phyloP scores from a whole-genome alignment of 192 early-diverging fungal species.

The Helicostylum pulchrum region DNA sequence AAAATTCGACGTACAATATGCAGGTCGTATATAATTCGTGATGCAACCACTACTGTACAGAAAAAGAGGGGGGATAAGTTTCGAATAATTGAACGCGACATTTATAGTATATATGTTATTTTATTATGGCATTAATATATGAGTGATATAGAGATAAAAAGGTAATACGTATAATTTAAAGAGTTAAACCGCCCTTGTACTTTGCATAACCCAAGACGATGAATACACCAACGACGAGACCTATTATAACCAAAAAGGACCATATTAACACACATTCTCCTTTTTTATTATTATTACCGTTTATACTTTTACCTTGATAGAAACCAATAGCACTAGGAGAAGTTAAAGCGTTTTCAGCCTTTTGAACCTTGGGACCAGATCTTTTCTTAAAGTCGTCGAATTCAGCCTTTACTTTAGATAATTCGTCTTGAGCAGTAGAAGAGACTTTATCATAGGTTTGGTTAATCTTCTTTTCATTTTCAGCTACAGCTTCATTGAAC shows the following conservation, averaged over 20 bases:
- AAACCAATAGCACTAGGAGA: conserved; percentile 29
- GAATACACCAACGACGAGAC: conserved; percentile 22
- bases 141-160: too few relatives aligned
- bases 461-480: conserved; percentile 25
- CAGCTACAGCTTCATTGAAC: background rate
- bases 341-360: conserved; percentile 25
- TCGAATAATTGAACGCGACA: too few relatives aligned
- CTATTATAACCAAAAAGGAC: background rate
- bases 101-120: too few relatives aligned
- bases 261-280: background rate
- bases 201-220: conserved; percentile 24
- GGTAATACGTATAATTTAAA: background rate
- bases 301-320: conserved; percentile 23
- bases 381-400: conserved; percentile 13
- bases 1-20: too few relatives aligned
- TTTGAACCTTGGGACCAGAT: conserved; percentile 22
- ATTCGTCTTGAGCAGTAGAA: conserved; percentile 24
- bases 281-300: background rate
- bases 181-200: conserved; percentile 20
- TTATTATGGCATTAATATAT: too few relatives aligned
- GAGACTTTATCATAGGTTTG: conserved; percentile 21
- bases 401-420: conserved; percentile 20
- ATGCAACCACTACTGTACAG: too few relatives aligned
- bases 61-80: too few relatives aligned
- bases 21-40: too few relatives aligned